phyloP scores from a whole-genome alignment of 2,329 filamentous ascomycete genomes.

The Exophiala viscosa region DNA sequence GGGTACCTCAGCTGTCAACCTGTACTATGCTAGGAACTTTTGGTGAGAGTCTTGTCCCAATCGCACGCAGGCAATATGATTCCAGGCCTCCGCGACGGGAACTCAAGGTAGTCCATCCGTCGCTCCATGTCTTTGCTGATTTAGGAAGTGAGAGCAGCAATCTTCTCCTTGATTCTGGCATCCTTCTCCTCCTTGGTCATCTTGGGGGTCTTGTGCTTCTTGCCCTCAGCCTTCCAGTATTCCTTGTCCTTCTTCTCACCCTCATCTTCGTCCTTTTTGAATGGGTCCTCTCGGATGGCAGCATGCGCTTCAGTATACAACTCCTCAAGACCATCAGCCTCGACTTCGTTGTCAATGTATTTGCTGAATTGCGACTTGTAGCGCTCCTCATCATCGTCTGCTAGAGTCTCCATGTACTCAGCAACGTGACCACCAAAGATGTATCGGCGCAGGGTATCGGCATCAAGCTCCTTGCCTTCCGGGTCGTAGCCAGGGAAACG shows the following conservation, averaged over 20 bases:
- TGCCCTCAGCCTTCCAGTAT: constrained; percentile 90
- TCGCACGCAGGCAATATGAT: too few relatives aligned
- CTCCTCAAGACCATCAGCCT: constrained; percentile 93
- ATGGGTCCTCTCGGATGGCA: constrained; percentile 95
- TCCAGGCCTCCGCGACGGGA: too few relatives aligned
- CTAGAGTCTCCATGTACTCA: constrained; percentile 99
- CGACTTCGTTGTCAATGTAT: constrained; percentile 95
- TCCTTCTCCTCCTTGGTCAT: constrained; percentile 78
- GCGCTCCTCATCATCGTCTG: constrained; percentile 99
- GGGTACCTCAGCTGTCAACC: too few relatives aligned
- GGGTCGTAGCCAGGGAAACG: constrained; percentile 99
- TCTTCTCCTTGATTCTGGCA: constrained; percentile 82
- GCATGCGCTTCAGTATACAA: constrained; percentile 92
- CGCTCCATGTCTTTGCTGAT: too few relatives aligned
- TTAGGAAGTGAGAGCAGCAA: constrained; percentile 63
- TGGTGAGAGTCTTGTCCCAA: too few relatives aligned
- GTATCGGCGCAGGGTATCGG: constrained; percentile 97
- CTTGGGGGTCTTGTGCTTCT: constrained; percentile 80
- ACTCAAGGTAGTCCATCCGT: too few relatives aligned
- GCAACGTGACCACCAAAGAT: constrained; percentile 98
- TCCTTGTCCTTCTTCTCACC: constrained; percentile 94
- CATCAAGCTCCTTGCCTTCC: constrained; percentile 95
- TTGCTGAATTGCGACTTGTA: constrained; percentile 97
- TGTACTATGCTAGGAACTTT: too few relatives aligned
- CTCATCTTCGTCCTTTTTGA: constrained; percentile 77